Percentiles rank a stretch among this genome's conserved stretches.
These are phyloP conservation scores for Ceratobasidium sp. DNA, from an alignment of 1,284 basidiomycete genomes.

Conservation along the genomic window DNA sequence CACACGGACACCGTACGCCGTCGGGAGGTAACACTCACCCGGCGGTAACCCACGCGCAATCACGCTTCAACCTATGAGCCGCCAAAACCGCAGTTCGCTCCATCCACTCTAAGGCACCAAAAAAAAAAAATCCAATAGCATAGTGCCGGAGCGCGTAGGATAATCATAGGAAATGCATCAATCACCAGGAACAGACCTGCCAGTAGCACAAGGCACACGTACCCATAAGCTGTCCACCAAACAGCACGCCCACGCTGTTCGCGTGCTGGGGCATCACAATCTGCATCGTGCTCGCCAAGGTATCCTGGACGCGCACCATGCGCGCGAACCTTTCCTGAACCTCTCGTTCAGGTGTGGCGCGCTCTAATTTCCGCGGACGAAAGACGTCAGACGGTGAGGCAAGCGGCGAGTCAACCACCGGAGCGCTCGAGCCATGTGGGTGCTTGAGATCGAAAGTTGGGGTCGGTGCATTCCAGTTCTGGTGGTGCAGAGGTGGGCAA, in stretches of 20 bases:
- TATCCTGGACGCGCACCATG: constrained; percentile 38
- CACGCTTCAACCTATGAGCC: constrained; percentile 40
- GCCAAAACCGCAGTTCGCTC: constrained; percentile 41
- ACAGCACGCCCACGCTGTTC: constrained; percentile 43
- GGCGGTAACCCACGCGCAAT: constrained; percentile 43
- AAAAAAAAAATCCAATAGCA: too few species aligned
- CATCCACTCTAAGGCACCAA: constrained; percentile 41
- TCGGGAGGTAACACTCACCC: constrained; percentile 34
- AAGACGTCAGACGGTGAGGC: constrained; percentile 30
- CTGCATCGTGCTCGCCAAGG: constrained; percentile 42
- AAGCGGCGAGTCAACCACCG: not conserved
- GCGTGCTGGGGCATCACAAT: constrained; percentile 45
- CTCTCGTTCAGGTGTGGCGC: constrained; percentile 7
- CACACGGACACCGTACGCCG: constrained; percentile 6
- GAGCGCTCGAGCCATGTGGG: not conserved
- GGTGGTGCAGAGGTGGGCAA: not conserved
- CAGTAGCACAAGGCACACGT: constrained; percentile 20
- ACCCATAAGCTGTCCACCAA: constrained; percentile 45
- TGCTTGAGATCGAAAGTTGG: not conserved
- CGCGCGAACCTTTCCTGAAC: not conserved
- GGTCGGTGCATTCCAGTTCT: not conserved
- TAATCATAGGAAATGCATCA: not conserved
- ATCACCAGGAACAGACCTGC: constrained; percentile 12
- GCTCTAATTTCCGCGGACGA: constrained; percentile 22
- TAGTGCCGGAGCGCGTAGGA: not conserved